phyloP scores from a whole-genome alignment of 345 rosid genomes.

The Rhodamnia argentea region DNA sequence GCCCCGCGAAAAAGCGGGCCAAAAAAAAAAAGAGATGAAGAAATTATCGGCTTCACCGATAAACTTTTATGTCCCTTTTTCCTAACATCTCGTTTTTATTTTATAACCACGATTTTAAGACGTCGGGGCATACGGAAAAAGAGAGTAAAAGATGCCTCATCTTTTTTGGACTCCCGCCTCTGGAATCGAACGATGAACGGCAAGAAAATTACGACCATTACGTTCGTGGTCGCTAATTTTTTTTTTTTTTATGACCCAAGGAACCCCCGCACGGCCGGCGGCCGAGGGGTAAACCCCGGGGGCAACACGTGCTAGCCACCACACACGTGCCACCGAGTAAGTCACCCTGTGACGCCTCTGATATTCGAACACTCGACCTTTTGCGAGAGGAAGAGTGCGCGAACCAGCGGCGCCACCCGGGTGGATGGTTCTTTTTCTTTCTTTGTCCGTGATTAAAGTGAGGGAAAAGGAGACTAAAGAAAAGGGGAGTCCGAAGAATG shows the following conservation, averaged over 20 bases:
- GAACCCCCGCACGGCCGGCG: too few relatives aligned
- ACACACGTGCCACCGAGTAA: too few relatives aligned
- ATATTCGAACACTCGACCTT: too few relatives aligned
- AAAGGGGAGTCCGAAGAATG: not conserved
- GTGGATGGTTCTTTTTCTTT: too few relatives aligned
- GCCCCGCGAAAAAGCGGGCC: not conserved
- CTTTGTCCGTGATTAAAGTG: too few relatives aligned
- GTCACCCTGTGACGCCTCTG: too few relatives aligned
- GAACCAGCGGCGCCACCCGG: too few relatives aligned
- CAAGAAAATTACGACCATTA: not conserved
- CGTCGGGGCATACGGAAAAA: not conserved
- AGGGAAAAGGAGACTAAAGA: not conserved
- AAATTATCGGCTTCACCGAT: not conserved
- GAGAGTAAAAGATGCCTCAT: not conserved
- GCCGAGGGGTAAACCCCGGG: too few relatives aligned
- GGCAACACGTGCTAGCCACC: too few relatives aligned
- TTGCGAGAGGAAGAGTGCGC: too few relatives aligned
- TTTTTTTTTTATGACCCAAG: too few relatives aligned
- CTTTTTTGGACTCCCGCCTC: not conserved
- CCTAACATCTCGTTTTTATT: not conserved
- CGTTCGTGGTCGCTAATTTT: too few relatives aligned
- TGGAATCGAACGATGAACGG: accelerated
- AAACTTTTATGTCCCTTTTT: not conserved
- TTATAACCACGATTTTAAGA: not conserved
- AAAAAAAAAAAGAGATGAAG: not conserved